A percentile compares a stretch with the other conserved stretches of the same genome.
These are phyloP conservation scores for Penstemon eatonii DNA, from an alignment of 257 asterid genomes.

Conservation along the genomic window DNA sequence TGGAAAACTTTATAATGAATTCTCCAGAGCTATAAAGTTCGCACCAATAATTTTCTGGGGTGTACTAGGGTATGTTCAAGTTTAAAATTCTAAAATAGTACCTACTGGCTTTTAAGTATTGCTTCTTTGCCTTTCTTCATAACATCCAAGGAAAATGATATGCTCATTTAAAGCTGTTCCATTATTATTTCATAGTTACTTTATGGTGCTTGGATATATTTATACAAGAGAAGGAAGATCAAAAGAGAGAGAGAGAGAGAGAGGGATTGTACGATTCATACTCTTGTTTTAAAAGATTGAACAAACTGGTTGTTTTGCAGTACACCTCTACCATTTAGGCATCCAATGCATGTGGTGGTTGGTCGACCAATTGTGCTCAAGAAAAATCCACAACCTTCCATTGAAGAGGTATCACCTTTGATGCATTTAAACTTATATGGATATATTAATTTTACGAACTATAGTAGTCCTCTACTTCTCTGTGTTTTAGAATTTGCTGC, in stretches of 20 bases:
- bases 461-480: not conserved
- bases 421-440: not conserved
- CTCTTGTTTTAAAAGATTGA: not conserved
- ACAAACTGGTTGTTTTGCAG: constrained; percentile 41
- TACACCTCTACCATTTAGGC: constrained; percentile 77
- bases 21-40: constrained; percentile 81
- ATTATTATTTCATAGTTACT: not conserved
- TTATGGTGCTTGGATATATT: no score
- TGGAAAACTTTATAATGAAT: constrained; percentile 57
- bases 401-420: constrained; percentile 62
- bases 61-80: constrained; percentile 65
- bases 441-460: constrained; percentile 1
- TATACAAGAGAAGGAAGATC: no score
- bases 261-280: not conserved
- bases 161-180: not conserved
- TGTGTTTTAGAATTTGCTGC: not conserved
- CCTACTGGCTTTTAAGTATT: constrained; percentile 13
- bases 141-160: not conserved
- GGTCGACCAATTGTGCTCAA: constrained; percentile 72
- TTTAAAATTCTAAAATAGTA: constrained; percentile 10
- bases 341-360: constrained; percentile 89
- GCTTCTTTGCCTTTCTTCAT: constrained; percentile 7
- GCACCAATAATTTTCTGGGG: constrained; percentile 92
- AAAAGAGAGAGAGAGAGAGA: no score
- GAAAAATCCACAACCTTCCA: constrained; percentile 70